Conservation (phyloP, 2,329 filamentous ascomycete genomes). For the Colletotrichum magnum region DNA sequence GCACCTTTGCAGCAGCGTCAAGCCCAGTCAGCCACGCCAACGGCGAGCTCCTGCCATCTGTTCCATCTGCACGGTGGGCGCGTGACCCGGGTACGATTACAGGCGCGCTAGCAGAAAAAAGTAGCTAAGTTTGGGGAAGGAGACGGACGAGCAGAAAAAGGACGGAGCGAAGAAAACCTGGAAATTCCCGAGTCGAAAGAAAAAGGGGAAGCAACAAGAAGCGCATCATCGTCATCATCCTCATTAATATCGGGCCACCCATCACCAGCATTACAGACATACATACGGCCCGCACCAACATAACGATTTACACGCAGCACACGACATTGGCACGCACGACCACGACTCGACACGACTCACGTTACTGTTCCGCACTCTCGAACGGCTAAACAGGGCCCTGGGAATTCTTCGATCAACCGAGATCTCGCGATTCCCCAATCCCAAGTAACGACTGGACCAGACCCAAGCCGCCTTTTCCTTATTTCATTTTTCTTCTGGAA, state of each 20-base stretch:
- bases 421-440: constrained; percentile 8
- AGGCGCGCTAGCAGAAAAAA: constrained; percentile 5
- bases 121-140: constrained; percentile 3
- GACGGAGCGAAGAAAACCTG: not conserved
- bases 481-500: too few species aligned
- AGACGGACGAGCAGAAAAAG: constrained; percentile 1
- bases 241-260: constrained; percentile 8
- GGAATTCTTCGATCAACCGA: constrained; percentile 2
- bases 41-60: not conserved
- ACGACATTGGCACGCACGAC: too few species aligned
- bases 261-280: too few species aligned
- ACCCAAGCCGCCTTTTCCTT: not conserved
- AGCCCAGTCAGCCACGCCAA: constrained; percentile 11
- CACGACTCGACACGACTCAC: too few species aligned
- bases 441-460: constrained; percentile 8
- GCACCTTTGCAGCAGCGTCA: not conserved
- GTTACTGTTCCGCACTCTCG: too few species aligned
- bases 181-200: too few species aligned
- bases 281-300: too few species aligned
- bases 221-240: too few species aligned
- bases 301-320: too few species aligned
- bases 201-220: too few species aligned
- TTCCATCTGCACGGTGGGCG: constrained; percentile 2
- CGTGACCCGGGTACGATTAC: constrained; percentile 20
- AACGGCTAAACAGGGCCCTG: too few species aligned